A percentile compares a stretch with the other conserved stretches of the same genome.
These are phyloP conservation scores for Buddleja alternifolia DNA, from an alignment of 257 asterid species.

Conservation along the genomic window DNA sequence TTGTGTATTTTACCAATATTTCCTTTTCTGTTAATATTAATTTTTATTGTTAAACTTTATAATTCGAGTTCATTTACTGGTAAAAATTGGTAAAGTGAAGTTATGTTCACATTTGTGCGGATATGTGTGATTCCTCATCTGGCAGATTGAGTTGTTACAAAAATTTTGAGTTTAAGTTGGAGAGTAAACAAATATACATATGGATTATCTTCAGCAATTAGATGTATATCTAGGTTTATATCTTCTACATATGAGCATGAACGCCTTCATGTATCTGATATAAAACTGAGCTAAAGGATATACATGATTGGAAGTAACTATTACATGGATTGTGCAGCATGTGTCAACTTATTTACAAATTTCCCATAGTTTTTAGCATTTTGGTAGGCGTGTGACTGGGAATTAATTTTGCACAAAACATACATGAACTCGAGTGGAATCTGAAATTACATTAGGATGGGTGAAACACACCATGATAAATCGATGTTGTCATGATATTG, in stretches of 20 bases:
- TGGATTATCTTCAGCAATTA: background rate
- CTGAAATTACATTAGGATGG: background rate
- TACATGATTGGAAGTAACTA: slow-evolving; percentile 19
- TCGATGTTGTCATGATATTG: slow-evolving; percentile 4
- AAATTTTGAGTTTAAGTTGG: slow-evolving; percentile 25
- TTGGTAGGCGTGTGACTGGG: background rate
- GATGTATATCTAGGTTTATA: background rate
- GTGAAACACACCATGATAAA: background rate
- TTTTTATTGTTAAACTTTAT: background rate
- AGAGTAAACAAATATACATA: slow-evolving; percentile 2
- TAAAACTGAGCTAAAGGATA: slow-evolving; percentile 1
- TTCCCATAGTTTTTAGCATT: background rate
- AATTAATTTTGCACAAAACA: background rate
- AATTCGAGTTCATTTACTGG: background rate
- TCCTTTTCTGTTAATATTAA: background rate
- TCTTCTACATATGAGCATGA: background rate
- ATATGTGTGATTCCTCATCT: background rate
- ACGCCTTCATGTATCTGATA: background rate
- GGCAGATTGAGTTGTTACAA: background rate
- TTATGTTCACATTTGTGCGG: slow-evolving; percentile 10
- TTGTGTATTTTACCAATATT: background rate
- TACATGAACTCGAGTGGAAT: background rate
- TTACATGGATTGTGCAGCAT: slow-evolving; percentile 6
- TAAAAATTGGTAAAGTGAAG: slow-evolving; percentile 5
- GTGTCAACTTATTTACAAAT: background rate